Conservation (phyloP, 2,329 filamentous ascomycete species). For the Alternaria incomplexa region DNA sequence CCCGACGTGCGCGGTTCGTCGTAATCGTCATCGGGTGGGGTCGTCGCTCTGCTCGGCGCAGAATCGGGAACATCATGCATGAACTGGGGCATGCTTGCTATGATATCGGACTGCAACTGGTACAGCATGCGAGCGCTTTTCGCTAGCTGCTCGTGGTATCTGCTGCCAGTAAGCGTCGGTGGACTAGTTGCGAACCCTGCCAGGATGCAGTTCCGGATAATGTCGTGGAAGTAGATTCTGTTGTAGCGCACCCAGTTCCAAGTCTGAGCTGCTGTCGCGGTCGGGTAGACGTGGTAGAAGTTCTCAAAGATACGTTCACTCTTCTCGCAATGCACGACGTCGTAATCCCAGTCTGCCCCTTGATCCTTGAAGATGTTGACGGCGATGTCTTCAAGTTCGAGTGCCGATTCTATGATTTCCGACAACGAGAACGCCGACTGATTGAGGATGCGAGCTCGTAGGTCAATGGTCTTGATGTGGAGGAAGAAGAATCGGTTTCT, state of each 20-base stretch:
- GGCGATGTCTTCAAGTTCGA: conserved; percentile 32
- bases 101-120: conserved; percentile 38
- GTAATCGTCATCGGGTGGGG: background rate
- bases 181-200: conserved; percentile 32
- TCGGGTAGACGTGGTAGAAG: conserved; percentile 42
- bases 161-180: conserved; percentile 28
- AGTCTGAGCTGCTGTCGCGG: conserved; percentile 32
- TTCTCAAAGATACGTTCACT: conserved; percentile 26
- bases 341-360: conserved; percentile 31
- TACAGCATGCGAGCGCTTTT: conserved; percentile 32
- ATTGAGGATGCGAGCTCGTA: conserved; percentile 34
- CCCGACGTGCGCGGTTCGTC: background rate
- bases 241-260: conserved; percentile 46
- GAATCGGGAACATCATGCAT: conserved; percentile 39
- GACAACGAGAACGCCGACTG: conserved; percentile 19
- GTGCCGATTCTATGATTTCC: conserved; percentile 31
- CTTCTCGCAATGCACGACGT: conserved; percentile 17
- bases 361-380: conserved; percentile 26
- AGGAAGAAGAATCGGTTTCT: conserved; percentile 37
- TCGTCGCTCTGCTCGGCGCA: background rate
- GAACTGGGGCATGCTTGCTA: conserved; percentile 45
- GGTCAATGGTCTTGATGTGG: conserved; percentile 33
- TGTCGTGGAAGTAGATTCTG: conserved; percentile 43
- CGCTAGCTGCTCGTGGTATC: conserved; percentile 30
- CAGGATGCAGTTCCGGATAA: conserved; percentile 41